These are phyloP conservation scores for Syzygium grande DNA, from an alignment of 345 rosid genomes.

Conservation along the genomic window DNA sequence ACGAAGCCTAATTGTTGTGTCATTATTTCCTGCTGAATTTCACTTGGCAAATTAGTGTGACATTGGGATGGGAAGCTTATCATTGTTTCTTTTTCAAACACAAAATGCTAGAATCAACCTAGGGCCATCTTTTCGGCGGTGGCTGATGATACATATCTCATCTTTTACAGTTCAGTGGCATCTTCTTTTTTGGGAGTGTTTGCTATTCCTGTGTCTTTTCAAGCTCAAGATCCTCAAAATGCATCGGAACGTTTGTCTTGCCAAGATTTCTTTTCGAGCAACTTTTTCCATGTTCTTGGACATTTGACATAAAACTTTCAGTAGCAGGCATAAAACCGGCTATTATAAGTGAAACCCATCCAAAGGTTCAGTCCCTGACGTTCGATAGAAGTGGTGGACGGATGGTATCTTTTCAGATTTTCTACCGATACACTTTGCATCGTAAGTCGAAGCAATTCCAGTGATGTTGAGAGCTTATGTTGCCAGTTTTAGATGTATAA, in stretches of 20 bases:
- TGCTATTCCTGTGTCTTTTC: not conserved
- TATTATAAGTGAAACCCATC: not conserved
- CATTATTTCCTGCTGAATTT: not conserved
- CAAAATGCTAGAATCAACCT: not conserved
- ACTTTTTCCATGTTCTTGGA: not conserved
- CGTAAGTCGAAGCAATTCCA: not conserved
- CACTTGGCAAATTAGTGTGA: not conserved
- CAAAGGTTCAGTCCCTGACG: not conserved
- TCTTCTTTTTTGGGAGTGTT: not conserved
- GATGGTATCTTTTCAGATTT: not conserved
- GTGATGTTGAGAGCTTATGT: not conserved
- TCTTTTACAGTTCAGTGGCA: not conserved
- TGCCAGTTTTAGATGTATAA: not conserved
- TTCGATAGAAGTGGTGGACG: not conserved
- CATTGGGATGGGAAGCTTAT: not conserved
- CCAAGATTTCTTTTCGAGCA: not conserved
- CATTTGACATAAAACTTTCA: not conserved
- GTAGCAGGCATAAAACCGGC: not conserved
- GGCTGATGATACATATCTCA: not conserved
- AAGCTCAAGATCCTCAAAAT: not conserved
- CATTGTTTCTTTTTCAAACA: not conserved
- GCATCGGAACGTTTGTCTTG: not conserved
- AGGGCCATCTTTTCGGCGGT: not conserved
- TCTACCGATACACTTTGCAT: not conserved
- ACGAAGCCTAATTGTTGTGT: not conserved